Evolutionary conservation across 495 filamentous ascomycete genomes (phyloP).

Genomic region (Neurospora africana): DNA sequence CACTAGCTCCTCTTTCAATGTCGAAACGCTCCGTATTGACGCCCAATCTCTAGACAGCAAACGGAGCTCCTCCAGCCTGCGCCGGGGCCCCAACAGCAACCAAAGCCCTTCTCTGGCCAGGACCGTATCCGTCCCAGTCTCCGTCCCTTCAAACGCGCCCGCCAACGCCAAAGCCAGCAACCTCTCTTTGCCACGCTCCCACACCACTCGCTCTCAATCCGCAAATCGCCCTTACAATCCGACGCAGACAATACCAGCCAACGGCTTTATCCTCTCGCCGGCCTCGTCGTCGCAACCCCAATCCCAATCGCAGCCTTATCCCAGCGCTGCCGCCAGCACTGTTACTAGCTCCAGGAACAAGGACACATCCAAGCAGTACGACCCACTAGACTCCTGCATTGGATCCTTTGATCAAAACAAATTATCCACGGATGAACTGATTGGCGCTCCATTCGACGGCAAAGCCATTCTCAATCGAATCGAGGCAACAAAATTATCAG

Average conservation of each 20-base stretch:
- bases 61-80: slow-evolving; percentile 47
- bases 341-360: neutral
- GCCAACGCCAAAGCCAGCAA: slow-evolving; percentile 12
- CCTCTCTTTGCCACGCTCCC: slow-evolving; percentile 30
- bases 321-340: neutral
- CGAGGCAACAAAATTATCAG: slow-evolving; percentile 42
- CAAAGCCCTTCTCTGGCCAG: slow-evolving; percentile 39
- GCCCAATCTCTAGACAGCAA: slow-evolving; percentile 43
- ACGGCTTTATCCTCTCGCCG: slow-evolving; percentile 19
- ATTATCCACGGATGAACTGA: slow-evolving; percentile 50
- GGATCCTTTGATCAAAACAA: neutral
- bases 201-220: slow-evolving; percentile 18
- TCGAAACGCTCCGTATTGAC: slow-evolving; percentile 38
- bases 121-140: slow-evolving; percentile 7
- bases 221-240: slow-evolving; percentile 19
- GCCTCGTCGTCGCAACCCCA: slow-evolving; percentile 4
- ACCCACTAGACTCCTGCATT: slow-evolving; percentile 1
- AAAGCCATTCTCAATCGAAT: slow-evolving; percentile 60
- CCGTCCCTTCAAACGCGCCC: slow-evolving; percentile 28
- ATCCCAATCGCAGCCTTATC: slow-evolving; percentile 6
- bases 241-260: slow-evolving; percentile 25
- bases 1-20: slow-evolving; percentile 27
- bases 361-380: slow-evolving; percentile 1
- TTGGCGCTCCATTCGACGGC: slow-evolving; percentile 58
- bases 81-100: slow-evolving; percentile 50